phyloP scores from a whole-genome alignment of 2,329 filamentous ascomycete species.

The Pseudopithomyces chartarum region DNA sequence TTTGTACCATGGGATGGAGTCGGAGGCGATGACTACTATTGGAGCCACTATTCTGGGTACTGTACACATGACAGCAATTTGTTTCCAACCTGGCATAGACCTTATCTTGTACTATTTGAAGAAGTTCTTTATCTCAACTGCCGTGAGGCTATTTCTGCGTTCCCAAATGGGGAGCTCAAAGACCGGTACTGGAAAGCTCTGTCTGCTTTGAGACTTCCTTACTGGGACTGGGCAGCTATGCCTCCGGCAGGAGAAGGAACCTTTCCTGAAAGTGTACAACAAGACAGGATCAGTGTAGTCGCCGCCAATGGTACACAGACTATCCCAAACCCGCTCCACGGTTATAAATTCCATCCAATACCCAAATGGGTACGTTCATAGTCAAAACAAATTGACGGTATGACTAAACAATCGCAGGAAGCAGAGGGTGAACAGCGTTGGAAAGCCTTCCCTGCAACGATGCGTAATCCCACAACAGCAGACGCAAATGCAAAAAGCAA shows the following conservation, averaged over 20 bases:
- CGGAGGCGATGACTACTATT: conserved; percentile 49
- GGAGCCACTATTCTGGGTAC: conserved; percentile 63
- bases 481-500: conserved; percentile 25
- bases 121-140: conserved; percentile 48
- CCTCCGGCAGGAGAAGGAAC: conserved; percentile 40
- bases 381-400: not conserved
- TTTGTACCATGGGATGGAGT: conserved; percentile 62
- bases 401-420: not conserved
- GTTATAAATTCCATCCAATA: conserved; percentile 56
- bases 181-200: conserved; percentile 45
- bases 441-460: conserved; percentile 49
- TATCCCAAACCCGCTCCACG: conserved; percentile 51
- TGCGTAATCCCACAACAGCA: conserved; percentile 23
- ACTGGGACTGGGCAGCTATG: conserved; percentile 53
- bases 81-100: conserved; percentile 82
- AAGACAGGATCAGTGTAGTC: conserved; percentile 31
- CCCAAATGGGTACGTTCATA: conserved; percentile 11
- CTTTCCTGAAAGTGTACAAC: conserved; percentile 44
- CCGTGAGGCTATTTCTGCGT: conserved; percentile 43
- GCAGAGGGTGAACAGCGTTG: conserved; percentile 17
- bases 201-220: conserved; percentile 47
- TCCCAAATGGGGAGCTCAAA: conserved; percentile 43
- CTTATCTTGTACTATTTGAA: conserved; percentile 70
- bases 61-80: conserved; percentile 77
- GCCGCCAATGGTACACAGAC: conserved; percentile 38